phyloP scores from a whole-genome alignment of 805 yeast species.

The Wickerhamiella cacticola region DNA sequence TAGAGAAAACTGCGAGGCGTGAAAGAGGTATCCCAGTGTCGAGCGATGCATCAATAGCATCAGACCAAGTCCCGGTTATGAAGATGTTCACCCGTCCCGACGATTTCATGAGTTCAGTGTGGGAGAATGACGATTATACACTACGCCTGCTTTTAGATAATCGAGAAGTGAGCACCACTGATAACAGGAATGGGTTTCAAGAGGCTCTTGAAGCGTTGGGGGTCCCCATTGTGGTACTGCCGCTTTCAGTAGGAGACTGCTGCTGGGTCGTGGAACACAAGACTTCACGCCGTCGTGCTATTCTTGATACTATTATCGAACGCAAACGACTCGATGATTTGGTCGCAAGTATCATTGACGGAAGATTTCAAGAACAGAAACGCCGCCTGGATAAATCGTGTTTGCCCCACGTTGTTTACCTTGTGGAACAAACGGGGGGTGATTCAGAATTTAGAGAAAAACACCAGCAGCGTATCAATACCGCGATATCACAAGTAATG shows the following conservation, averaged over 20 bases:
- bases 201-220: slow-evolving; percentile 40
- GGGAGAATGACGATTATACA: slow-evolving; percentile 53
- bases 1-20: slow-evolving; percentile 41
- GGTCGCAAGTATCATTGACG: slow-evolving; percentile 70
- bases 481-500: slow-evolving; percentile 61
- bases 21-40: not conserved
- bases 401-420: slow-evolving; percentile 52
- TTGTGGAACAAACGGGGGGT: slow-evolving; percentile 53
- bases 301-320: slow-evolving; percentile 75
- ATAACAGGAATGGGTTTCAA: slow-evolving; percentile 59
- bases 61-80: not conserved
- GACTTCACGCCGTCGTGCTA: slow-evolving; percentile 46
- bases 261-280: slow-evolving; percentile 74
- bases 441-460: slow-evolving; percentile 23
- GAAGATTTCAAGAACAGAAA: slow-evolving; percentile 82
- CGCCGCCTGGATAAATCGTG: slow-evolving; percentile 59
- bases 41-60: not conserved
- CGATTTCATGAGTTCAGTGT: slow-evolving; percentile 24
- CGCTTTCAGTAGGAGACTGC: slow-evolving; percentile 76
- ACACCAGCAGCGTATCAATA: slow-evolving; percentile 47
- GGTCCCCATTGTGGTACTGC: slow-evolving; percentile 39
- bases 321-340: slow-evolving; percentile 83
- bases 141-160: slow-evolving; percentile 60
- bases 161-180: slow-evolving; percentile 61
- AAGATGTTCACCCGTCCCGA: not conserved